Base-by-base conservation (phyloP, 176 grass and related monocot genomes). In the Thinopyrum elongatum region DNA sequence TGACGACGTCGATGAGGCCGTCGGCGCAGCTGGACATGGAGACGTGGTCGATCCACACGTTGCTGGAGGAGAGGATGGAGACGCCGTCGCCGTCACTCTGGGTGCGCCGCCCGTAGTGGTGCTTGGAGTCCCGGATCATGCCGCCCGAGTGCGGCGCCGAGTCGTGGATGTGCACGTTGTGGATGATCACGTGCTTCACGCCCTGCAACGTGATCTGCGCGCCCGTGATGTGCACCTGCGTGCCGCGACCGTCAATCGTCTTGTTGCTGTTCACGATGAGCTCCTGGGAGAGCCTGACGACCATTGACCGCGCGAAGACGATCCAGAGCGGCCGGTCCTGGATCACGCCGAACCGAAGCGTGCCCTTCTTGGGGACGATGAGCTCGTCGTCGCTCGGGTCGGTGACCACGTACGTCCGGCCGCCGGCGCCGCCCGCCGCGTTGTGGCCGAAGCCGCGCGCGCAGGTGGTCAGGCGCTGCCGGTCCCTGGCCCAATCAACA, bases 31-130 rank as follows among this genome's bases (percentile, higher is more conserved):
- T 85, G 26, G 44, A 88, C 89, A 95, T 92, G 10, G 95, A 93
- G 4, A 95, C 79, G 49, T 98, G 91, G 82, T 93, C 95, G 84
- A 95, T 87, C 92, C 91, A 98, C 8, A 95, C 7, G 64, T 93
- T 86, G 85, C 84, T 91, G 7, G 95, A 82, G 3, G 70, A 33
- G 26, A 86, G 66, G 44, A 97, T 38, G 29, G 88, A 91, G 55
- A 97, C 62, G 35, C 90, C 92, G 64, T 93, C 95, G n/a, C 95
- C 95, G 57, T 97, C 95, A 74, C 89, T 94, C 8, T 4, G 27
- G 3, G 80, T 82, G 42, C 90, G 85, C 0, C 26, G 6, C 1
- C 95, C 92, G 34, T 7, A 76, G 41, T 95, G 92, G 7, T 1
- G 58, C 58, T 33, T 19, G 0, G 95, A 91, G 89, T 91, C 93